Base-by-base conservation (phyloP, 2,329 filamentous ascomycete species). In the Neofusicoccum cordaticola region DNA sequence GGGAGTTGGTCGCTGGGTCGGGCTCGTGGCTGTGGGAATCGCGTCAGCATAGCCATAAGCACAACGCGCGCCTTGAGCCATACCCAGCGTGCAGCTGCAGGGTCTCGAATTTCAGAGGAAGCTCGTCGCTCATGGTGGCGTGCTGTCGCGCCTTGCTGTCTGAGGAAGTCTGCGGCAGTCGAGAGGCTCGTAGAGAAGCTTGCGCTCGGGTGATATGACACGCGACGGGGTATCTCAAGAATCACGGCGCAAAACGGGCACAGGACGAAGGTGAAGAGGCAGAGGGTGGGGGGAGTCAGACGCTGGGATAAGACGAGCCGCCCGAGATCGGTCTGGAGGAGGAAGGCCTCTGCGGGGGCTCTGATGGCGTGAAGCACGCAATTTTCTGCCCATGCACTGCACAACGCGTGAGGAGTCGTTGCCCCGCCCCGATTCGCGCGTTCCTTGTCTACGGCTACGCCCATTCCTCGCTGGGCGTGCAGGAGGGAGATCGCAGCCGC, bases 1-100 rank as follows among this genome's bases (percentile, higher is more conserved):
- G 88, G 31, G 95, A 85, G 66, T 96, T 94, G 67, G 94, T 97
- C 2, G 88, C 78, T 31, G 90, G 81, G 76, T 98, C 95, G 27
- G 91, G 88, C 72, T 88, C 84, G 71, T 96, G 91, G 67, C 92
- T 96, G 71, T 53, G 22, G 17, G 15, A 6, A 47, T 19, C 19
- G 22, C 3, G 52, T 58, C 51, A 64, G 51, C 42, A 50, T 19
- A 50, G 31, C 41, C 51, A 34, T 41, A 19, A 42, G 34, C 44
- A 17, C 42, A n/a, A 2, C n/a, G 47, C 34, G 48, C 31, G 53
- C 73, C 7, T n/a, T 6, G 35, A 19, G 15, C 27, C 56, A 67
- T 74, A 80, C 80, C 68, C 81, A 65, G 81, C 81, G 67, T 83
- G 81, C 68, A 83, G 73, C 73, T 83, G 81, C 71, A 83, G 77